These are phyloP conservation scores for Metschnikowia continentalis DNA, from an alignment of 805 yeast species.

Conservation along the genomic window DNA sequence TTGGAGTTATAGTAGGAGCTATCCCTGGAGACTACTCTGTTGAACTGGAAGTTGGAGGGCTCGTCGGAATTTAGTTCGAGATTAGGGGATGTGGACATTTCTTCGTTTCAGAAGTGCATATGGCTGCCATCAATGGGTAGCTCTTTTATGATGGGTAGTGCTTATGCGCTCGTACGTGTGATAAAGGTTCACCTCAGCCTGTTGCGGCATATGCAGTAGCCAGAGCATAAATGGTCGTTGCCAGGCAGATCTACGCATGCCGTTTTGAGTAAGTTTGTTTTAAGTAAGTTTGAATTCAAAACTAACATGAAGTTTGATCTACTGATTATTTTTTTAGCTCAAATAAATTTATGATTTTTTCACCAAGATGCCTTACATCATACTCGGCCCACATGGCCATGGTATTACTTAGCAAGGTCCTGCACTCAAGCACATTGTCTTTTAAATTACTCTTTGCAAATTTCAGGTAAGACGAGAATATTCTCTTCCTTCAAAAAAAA, in stretches of 20 bases:
- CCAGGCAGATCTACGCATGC: neutral
- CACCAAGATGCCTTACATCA: neutral
- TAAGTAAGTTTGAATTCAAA: too few relatives aligned
- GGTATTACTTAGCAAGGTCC: neutral
- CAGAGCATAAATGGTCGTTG: neutral
- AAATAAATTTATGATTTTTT: too few relatives aligned
- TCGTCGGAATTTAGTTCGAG: neutral
- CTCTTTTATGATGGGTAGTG: neutral
- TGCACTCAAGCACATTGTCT: neutral
- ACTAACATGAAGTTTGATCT: too few relatives aligned
- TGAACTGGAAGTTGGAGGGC: neutral
- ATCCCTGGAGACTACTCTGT: slow-evolving; percentile 7
- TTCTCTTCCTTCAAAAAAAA: too few relatives aligned
- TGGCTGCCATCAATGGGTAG: neutral
- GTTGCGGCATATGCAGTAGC: slow-evolving; percentile 1
- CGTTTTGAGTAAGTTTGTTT: neutral
- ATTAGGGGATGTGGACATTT: neutral
- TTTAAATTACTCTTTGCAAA: too few relatives aligned
- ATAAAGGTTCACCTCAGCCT: neutral
- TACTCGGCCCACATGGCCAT: neutral
- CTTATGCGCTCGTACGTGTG: neutral
- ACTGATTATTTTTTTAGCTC: too few relatives aligned
- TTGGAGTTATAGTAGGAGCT: slow-evolving; percentile 9
- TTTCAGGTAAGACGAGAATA: too few relatives aligned
- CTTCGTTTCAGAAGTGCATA: neutral